Conservation (phyloP, 352 stramenopile species). For the Phytophthora niederhauseri region DNA sequence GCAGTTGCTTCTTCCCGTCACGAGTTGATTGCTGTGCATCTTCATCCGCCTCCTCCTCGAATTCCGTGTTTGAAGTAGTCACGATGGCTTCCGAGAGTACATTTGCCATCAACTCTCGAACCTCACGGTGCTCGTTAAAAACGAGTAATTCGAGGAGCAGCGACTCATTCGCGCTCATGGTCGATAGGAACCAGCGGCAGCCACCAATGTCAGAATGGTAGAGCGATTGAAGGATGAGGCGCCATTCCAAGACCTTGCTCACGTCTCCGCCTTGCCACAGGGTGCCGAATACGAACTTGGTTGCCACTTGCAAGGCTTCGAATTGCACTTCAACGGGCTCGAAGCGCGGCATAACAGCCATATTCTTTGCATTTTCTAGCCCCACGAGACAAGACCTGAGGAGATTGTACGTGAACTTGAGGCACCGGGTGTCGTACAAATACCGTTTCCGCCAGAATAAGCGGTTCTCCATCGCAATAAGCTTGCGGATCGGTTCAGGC, state of each 20-base stretch:
- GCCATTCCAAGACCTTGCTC: conserved; percentile 78
- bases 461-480: conserved; percentile 84
- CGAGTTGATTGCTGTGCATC: conserved; percentile 9
- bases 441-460: conserved; percentile 91
- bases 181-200: conserved; percentile 76
- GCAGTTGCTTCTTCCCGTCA: conserved; percentile 46
- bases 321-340: conserved; percentile 71
- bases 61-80: conserved; percentile 59
- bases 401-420: conserved; percentile 84
- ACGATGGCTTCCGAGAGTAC: conserved; percentile 74
- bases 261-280: conserved; percentile 85
- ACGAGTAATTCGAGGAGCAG: conserved; percentile 80
- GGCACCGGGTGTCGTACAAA: conserved; percentile 72
- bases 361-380: conserved; percentile 43
- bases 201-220: conserved; percentile 74
- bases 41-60: conserved; percentile 42
- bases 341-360: conserved; percentile 53
- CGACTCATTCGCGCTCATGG: conserved; percentile 61
- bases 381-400: conserved; percentile 63
- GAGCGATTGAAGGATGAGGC: conserved; percentile 63
- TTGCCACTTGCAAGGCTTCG: conserved; percentile 78
- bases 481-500: conserved; percentile 70
- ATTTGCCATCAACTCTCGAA: conserved; percentile 73
- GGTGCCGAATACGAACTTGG: conserved; percentile 89
- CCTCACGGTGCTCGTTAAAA: conserved; percentile 65